Percentiles rank a stretch among this genome's conserved stretches.
Conservation (phyloP, 495 filamentous ascomycete species). For the Tetracladium setigerum region DNA sequence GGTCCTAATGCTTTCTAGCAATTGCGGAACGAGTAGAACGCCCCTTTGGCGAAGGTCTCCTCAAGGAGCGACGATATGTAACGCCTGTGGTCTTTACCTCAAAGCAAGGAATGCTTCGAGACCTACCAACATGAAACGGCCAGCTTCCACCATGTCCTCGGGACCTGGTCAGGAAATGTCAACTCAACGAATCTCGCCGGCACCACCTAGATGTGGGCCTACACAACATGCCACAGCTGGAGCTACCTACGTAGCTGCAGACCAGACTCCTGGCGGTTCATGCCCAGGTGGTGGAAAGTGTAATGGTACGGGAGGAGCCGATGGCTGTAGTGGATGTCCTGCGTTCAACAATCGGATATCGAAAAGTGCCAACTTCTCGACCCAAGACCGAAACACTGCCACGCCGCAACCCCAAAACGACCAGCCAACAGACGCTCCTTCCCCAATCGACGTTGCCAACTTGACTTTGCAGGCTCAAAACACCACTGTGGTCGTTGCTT, state of each 20-base stretch:
- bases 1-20: constrained; percentile 45
- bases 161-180: constrained; percentile 15
- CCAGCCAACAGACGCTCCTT: constrained; percentile 21
- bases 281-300: constrained; percentile 94
- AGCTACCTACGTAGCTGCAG: constrained; percentile 71
- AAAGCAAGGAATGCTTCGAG: constrained; percentile 88
- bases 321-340: constrained; percentile 91
- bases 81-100: constrained; percentile 91
- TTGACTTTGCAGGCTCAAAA: constrained; percentile 30
- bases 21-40: constrained; percentile 88
- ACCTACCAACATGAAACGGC: constrained; percentile 80
- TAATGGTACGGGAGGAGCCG: constrained; percentile 94
- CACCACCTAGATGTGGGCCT: constrained; percentile 25
- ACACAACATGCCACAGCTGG: constrained; percentile 31
- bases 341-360: constrained; percentile 95
- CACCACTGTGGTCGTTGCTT: constrained; percentile 78
- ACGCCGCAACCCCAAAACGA: constrained; percentile 9
- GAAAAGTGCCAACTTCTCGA: constrained; percentile 66
- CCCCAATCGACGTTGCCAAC: constrained; percentile 29
- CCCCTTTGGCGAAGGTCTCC: constrained; percentile 94
- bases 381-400: constrained; percentile 8
- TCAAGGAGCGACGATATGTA: constrained; percentile 90
- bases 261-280: constrained; percentile 66
- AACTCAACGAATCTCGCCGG: constrained; percentile 30
- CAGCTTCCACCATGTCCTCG: constrained; percentile 7